Base-by-base conservation (phyloP, 441 rosid species). In the Biscutella auriculata region DNA sequence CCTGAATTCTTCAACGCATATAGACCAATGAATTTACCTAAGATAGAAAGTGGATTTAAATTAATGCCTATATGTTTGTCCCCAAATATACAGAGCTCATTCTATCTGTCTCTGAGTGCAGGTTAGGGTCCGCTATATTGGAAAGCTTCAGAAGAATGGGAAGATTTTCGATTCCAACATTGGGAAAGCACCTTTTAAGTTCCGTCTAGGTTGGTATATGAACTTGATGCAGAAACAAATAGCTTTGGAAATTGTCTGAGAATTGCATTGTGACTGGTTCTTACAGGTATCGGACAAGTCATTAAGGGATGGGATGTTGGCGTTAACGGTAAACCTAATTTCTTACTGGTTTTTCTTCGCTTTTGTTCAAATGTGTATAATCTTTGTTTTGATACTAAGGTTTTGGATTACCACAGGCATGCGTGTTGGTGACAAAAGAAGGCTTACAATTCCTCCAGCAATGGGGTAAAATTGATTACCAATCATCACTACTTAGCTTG, bases 251-350 rank as follows among this genome's bases (percentile, higher is more conserved):
- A 44, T 19, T 43, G 32, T 8, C 41, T 44, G 35, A 13, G 21
- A 19, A 29, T 17, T 21, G 28, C 36, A 6, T 14, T 27, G 29
- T 53, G 46, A 36, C 4, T 40, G 28, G 33, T 60, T 12, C 9
- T 34, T 27, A 58, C 75, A 92, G 97, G 98, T 54, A 63, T 85
- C 1, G 97, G 97, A 28, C 73, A 83, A 71, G 99, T 93, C 61
- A 93, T 93, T 44, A 83, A 85, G 73, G 99, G 97, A 61, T 93
- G 97, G 99, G 99, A 93, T 75, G 91, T 89, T 44, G 99, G 97
- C 10, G 88, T 93, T 33, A 72, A 71, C 12, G 97, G 98, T 93
- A 77, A 70, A n/a, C 26, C 3, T 43, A 47, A 13, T 19, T 27
- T 58, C 16, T 30, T 21, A 42, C 37, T 49, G 42, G 34, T 32